Evolutionary conservation across 345 rosid species (phyloP).

Genomic region (Lepidium didymum): DNA sequence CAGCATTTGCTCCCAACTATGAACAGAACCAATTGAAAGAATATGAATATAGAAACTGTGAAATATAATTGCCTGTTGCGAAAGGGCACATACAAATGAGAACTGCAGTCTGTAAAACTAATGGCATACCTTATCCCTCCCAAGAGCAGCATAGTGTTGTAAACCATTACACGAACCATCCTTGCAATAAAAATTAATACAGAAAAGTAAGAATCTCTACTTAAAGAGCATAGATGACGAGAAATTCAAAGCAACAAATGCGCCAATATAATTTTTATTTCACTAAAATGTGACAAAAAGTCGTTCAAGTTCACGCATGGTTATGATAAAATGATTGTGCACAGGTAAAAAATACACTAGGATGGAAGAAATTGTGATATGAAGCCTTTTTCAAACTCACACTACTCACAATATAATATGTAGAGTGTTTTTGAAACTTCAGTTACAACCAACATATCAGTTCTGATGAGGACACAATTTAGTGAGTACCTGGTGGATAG

Average conservation of each 20-base stretch:
- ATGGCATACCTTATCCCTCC: constrained; percentile 86
- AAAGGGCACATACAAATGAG: background rate
- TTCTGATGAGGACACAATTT: background rate
- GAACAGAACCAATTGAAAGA: constrained; percentile 22
- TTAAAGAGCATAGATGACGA: constrained; percentile 6
- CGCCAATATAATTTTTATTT: background rate
- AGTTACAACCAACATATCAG: background rate
- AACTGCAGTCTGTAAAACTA: constrained; percentile 8
- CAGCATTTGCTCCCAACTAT: constrained; percentile 97
- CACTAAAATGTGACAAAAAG: background rate
- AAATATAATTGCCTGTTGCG: background rate
- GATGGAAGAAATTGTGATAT: background rate
- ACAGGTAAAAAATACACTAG: background rate
- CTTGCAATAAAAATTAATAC: constrained; percentile 35
- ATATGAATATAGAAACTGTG: constrained; percentile 10
- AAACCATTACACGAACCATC: constrained; percentile 99
- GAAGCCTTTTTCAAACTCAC: background rate
- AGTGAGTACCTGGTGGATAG: constrained; percentile 78
- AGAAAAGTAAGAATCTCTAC: constrained; percentile 14
- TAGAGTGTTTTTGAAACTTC: background rate
- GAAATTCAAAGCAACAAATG: constrained; percentile 5
- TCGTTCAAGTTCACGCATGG: constrained; percentile 3
- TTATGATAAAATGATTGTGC: background rate
- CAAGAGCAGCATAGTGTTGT: constrained; percentile 99
- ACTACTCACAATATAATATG: background rate